Percentiles rank a stretch among this genome's conserved stretches.
Evolutionary conservation across 2,329 filamentous ascomycete genomes (phyloP).

Genomic region (Fusarium sp.): DNA sequence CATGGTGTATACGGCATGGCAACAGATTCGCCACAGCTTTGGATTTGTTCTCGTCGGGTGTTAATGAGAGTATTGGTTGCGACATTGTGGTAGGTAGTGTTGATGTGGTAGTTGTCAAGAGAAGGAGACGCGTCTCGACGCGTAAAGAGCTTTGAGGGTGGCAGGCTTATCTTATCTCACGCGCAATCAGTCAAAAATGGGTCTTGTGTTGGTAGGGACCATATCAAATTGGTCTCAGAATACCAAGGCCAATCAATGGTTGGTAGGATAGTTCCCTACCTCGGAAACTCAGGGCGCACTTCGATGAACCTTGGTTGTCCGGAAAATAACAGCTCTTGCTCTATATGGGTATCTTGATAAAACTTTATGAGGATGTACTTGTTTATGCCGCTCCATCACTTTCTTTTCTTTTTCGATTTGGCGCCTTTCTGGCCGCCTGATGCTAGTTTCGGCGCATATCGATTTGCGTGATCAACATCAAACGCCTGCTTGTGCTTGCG

Average conservation of each 20-base stretch:
- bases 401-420: slow-evolving; percentile 54
- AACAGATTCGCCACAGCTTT: slow-evolving; percentile 74
- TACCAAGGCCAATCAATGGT: neutral
- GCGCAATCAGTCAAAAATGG: neutral
- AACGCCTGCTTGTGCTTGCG: slow-evolving; percentile 84
- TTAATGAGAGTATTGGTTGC: slow-evolving; percentile 54
- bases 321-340: slow-evolving; percentile 1
- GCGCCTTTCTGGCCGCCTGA: slow-evolving; percentile 48
- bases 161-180: slow-evolving; percentile 23
- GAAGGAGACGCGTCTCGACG: slow-evolving; percentile 36
- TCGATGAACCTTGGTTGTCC: neutral
- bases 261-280: neutral
- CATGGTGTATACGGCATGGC: slow-evolving; percentile 82
- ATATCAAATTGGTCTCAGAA: neutral
- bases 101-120: neutral
- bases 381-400: slow-evolving; percentile 12
- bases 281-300: neutral
- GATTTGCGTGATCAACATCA: slow-evolving; percentile 79
- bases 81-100: slow-evolving; percentile 46
- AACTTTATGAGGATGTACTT: neutral
- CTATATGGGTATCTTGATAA: slow-evolving; percentile 34
- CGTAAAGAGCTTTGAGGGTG: slow-evolving; percentile 22
- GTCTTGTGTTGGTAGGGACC: neutral
- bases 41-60: slow-evolving; percentile 29
- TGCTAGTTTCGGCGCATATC: slow-evolving; percentile 59